Conservation (phyloP, 179 eudicot species). For the Amaranthus tricolor region DNA sequence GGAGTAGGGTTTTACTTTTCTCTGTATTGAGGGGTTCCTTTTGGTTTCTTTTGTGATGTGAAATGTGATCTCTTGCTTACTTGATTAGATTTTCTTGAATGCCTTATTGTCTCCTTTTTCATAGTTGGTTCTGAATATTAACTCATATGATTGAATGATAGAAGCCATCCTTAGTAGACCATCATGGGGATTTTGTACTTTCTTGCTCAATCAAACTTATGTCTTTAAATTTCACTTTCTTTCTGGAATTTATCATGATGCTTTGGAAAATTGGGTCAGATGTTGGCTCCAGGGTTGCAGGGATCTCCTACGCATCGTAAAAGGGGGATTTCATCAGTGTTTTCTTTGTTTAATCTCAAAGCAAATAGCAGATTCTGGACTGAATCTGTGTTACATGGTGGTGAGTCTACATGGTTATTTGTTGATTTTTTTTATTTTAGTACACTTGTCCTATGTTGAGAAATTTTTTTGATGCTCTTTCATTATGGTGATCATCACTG, state of each 20-base stretch:
- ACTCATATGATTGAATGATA: neutral
- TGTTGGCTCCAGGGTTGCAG: conserved; percentile 41
- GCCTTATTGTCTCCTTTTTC: neutral
- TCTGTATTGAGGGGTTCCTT: neutral
- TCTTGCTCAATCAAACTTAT: neutral
- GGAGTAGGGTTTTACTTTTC: neutral
- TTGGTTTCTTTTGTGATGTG: neutral
- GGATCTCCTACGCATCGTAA: conserved; percentile 51
- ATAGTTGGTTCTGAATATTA: neutral
- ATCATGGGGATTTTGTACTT: neutral
- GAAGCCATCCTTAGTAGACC: neutral
- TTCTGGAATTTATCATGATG: neutral
- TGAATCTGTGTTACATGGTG: conserved; percentile 75
- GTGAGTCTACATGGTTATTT: conserved; percentile 35
- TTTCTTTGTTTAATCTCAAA: conserved; percentile 87
- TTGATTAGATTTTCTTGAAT: neutral
- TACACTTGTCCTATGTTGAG: neutral
- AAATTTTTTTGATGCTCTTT: conserved; percentile 6
- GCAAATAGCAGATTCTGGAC: conserved; percentile 92
- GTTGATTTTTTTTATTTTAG: neutral
- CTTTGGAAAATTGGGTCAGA: conserved; percentile 25
- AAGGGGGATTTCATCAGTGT: conserved; percentile 62
- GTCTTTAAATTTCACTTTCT: neutral
- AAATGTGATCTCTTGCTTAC: neutral
- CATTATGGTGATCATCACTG: conserved; percentile 20